phyloP scores from a whole-genome alignment of 2,329 filamentous ascomycete species.

The Apiospora arundinis region DNA sequence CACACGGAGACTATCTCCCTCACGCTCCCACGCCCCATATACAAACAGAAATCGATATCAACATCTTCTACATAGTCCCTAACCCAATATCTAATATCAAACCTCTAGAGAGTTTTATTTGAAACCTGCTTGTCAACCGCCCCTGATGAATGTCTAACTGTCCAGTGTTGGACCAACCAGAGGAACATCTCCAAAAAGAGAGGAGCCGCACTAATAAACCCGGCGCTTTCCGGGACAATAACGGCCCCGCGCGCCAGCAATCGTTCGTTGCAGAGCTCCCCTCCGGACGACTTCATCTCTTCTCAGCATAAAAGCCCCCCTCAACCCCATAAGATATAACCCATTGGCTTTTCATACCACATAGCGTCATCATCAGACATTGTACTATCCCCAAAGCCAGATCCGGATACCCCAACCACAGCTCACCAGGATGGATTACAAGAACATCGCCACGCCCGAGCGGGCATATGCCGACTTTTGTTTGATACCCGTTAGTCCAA shows the following conservation, averaged over 20 bases:
- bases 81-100: too few species aligned
- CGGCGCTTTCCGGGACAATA: background rate
- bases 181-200: background rate
- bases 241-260: background rate
- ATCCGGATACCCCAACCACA: background rate
- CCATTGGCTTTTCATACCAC: background rate
- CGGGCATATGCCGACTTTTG: constrained; percentile 90
- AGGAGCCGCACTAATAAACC: background rate
- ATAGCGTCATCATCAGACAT: background rate
- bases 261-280: background rate
- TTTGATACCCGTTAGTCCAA: constrained; percentile 73
- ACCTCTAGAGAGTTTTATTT: too few species aligned
- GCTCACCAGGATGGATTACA: constrained; percentile 45
- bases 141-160: too few species aligned
- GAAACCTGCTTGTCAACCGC: too few species aligned
- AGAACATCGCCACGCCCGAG: constrained; percentile 67
- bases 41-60: too few species aligned
- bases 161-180: too few species aligned
- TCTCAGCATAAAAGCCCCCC: too few species aligned
- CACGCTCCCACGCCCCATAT: too few species aligned
- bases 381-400: background rate
- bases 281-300: background rate
- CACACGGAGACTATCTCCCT: too few species aligned
- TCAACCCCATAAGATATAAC: too few species aligned
- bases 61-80: too few species aligned